phyloP scores from a whole-genome alignment of 2,329 filamentous ascomycete genomes.

The Aspergillus quadrilineatus region DNA sequence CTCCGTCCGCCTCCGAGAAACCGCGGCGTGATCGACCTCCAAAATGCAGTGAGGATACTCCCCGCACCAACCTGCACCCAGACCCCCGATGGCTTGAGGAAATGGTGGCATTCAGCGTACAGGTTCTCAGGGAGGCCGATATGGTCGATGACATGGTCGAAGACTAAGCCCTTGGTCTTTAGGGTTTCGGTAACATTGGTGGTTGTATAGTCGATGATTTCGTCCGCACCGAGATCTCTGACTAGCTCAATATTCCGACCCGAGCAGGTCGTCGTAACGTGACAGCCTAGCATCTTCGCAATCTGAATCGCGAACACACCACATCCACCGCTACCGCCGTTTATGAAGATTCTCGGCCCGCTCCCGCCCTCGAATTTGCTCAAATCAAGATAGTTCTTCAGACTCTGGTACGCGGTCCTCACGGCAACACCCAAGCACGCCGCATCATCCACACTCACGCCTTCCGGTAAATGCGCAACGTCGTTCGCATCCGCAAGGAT shows the following conservation, averaged over 20 bases:
- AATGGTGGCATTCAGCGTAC: slow-evolving; percentile 55
- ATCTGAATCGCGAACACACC: slow-evolving; percentile 64
- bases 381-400: slow-evolving; percentile 47
- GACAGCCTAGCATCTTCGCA: slow-evolving; percentile 59
- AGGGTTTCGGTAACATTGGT: slow-evolving; percentile 50
- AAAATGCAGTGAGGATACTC: slow-evolving; percentile 30
- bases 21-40: slow-evolving; percentile 45
- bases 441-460: slow-evolving; percentile 44
- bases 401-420: slow-evolving; percentile 49
- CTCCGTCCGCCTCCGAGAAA: slow-evolving; percentile 53
- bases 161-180: slow-evolving; percentile 50
- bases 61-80: slow-evolving; percentile 55
- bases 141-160: slow-evolving; percentile 58
- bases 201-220: slow-evolving; percentile 61
- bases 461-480: slow-evolving; percentile 44
- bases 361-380: background rate
- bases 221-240: slow-evolving; percentile 60
- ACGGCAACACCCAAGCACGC: slow-evolving; percentile 49
- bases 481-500: slow-evolving; percentile 34
- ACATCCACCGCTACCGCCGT: slow-evolving; percentile 63
- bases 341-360: slow-evolving; percentile 61
- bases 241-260: slow-evolving; percentile 57
- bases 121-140: slow-evolving; percentile 52
- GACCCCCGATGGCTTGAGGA: slow-evolving; percentile 50
- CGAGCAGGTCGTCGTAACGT: slow-evolving; percentile 61